Conservation (phyloP, 768 basidiomycete genomes). For the Lentinula raphanica region DNA sequence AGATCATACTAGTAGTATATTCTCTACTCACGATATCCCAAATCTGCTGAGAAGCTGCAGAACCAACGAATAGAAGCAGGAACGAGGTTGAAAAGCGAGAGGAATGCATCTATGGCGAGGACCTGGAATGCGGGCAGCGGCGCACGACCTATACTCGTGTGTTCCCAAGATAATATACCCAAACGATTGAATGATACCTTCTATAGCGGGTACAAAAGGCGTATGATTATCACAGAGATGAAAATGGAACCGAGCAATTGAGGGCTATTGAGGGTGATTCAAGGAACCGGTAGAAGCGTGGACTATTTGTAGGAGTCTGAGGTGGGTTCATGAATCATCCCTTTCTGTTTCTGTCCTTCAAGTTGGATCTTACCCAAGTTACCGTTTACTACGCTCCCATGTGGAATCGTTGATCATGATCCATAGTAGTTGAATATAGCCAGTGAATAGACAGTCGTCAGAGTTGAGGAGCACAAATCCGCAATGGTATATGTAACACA, state of each 20-base stretch:
- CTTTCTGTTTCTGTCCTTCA: too few relatives aligned
- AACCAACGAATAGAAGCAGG: slow-evolving; percentile 11
- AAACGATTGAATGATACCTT: background rate
- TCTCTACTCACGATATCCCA: slow-evolving; percentile 42
- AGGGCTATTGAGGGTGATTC: background rate
- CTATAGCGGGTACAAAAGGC: background rate
- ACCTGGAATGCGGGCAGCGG: too few relatives aligned
- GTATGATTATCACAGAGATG: too few relatives aligned
- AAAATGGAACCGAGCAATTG: too few relatives aligned
- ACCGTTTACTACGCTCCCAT: background rate
- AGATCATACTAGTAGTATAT: background rate
- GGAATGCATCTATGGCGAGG: background rate
- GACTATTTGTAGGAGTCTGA: background rate
- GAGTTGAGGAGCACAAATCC: background rate
- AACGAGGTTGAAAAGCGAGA: background rate
- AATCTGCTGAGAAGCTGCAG: slow-evolving; percentile 43
- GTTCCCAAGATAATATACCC: background rate
- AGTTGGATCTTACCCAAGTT: too few relatives aligned
- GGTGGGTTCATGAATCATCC: background rate
- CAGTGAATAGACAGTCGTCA: background rate
- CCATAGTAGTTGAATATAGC: too few relatives aligned
- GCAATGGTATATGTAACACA: too few relatives aligned
- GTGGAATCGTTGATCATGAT: background rate
- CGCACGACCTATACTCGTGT: background rate
- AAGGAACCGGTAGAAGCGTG: background rate